Conservation (phyloP, 2,329 filamentous ascomycete genomes). For the Aspergillus hiratsukae region DNA sequence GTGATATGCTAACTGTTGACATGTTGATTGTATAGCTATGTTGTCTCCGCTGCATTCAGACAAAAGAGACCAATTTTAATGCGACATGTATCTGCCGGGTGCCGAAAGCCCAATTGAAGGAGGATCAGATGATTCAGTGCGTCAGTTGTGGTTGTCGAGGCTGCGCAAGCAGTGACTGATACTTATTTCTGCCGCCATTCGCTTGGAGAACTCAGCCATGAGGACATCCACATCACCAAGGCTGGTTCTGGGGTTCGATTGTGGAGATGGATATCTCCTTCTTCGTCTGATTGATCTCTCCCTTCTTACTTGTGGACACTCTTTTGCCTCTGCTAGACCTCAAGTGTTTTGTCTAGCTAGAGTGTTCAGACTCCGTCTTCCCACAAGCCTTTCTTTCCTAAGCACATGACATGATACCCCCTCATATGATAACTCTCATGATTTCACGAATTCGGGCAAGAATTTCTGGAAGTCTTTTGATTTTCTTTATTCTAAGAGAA, state of each 20-base stretch:
- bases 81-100: slow-evolving; percentile 96
- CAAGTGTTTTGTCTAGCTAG: background rate
- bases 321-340: background rate
- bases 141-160: slow-evolving; percentile 92
- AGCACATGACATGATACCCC: slow-evolving; percentile 18
- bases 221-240: background rate
- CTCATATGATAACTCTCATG: slow-evolving; percentile 2
- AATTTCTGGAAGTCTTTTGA: background rate
- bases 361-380: background rate
- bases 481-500: background rate
- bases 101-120: slow-evolving; percentile 82
- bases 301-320: background rate
- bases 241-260: background rate
- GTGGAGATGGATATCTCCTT: background rate
- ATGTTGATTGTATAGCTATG: slow-evolving; percentile 59
- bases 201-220: background rate
- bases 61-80: slow-evolving; percentile 99
- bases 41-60: slow-evolving; percentile 93
- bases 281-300: background rate
- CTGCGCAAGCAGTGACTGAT: slow-evolving; percentile 76
- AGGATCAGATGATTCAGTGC: slow-evolving; percentile 85
- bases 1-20: background rate
- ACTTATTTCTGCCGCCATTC: background rate
- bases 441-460: background rate
- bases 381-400: background rate